These are phyloP conservation scores for Phylloporus arenicola DNA, from an alignment of 768 basidiomycete genomes.

Conservation along the genomic window DNA sequence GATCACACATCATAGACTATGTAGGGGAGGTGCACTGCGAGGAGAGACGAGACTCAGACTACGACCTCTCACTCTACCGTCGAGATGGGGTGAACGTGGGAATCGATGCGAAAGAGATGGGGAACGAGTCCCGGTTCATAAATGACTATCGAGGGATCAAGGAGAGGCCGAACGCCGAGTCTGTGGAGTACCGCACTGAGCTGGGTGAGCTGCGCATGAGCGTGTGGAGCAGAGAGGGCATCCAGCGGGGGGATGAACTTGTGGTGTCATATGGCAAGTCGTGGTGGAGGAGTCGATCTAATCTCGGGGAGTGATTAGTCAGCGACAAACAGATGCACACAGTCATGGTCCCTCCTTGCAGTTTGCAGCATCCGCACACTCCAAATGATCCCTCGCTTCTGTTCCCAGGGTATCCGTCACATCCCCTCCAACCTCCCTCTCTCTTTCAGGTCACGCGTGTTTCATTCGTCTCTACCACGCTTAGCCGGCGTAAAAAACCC, in stretches of 20 bases:
- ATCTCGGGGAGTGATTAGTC: constrained; percentile 30
- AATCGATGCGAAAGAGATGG: constrained; percentile 66
- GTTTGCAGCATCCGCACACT: not conserved
- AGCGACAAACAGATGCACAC: constrained; percentile 18
- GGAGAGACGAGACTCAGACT: constrained; percentile 68
- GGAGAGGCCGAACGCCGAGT: constrained; percentile 63
- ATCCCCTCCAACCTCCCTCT: not conserved
- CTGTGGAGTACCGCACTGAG: constrained; percentile 49
- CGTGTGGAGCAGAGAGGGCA: constrained; percentile 59
- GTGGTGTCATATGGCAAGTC: constrained; percentile 84
- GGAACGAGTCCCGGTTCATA: constrained; percentile 85
- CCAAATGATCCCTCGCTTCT: constrained; percentile 49
- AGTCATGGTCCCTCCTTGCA: not conserved
- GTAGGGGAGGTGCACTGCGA: constrained; percentile 81
- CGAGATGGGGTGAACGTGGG: constrained; percentile 60
- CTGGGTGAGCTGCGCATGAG: constrained; percentile 70
- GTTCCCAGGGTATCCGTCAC: constrained; percentile 25
- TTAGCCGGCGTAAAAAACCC: constrained; percentile 69
- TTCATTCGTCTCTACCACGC: constrained; percentile 62
- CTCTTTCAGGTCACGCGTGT: constrained; percentile 41
- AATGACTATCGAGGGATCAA: constrained; percentile 87
- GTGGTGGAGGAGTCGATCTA: constrained; percentile 58
- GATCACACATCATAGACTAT: constrained; percentile 72
- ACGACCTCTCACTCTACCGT: constrained; percentile 79
- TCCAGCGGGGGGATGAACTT: constrained; percentile 80